These are phyloP conservation scores for Macrophomina tecta DNA, from an alignment of 2,329 filamentous ascomycete genomes.

Conservation along the genomic window DNA sequence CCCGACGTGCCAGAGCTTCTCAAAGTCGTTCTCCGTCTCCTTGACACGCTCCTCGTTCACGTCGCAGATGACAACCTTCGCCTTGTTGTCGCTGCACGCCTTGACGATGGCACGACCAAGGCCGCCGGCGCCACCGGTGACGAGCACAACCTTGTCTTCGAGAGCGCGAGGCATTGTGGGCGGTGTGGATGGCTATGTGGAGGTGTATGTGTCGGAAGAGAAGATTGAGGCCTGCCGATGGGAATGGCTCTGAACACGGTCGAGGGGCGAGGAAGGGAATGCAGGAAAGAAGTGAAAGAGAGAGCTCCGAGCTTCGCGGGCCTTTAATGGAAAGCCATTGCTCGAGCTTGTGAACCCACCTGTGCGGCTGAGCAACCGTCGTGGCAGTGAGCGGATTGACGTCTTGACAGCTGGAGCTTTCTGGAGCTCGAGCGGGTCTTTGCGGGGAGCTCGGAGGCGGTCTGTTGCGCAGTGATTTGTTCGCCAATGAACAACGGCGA, in stretches of 20 bases:
- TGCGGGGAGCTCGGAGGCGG: conserved; percentile 16
- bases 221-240: not conserved
- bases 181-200: no score
- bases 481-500: not conserved
- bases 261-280: not conserved
- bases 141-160: conserved; percentile 28
- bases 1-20: conserved; percentile 14
- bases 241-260: not conserved
- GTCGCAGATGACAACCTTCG: conserved; percentile 45
- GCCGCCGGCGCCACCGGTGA: conserved; percentile 29
- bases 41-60: conserved; percentile 36
- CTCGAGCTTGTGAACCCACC: conserved; percentile 3
- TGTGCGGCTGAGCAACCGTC: conserved; percentile 10
- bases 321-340: not conserved
- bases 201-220: not conserved
- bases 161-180: conserved; percentile 16
- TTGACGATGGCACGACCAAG: conserved; percentile 28
- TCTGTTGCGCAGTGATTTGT: not conserved
- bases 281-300: not conserved
- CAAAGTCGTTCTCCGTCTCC: conserved; percentile 21
- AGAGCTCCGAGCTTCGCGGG: not conserved
- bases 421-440: conserved; percentile 11
- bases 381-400: conserved; percentile 21
- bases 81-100: conserved; percentile 35
- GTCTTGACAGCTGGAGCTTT: conserved; percentile 17